Evolutionary conservation across 2,329 filamentous ascomycete species (phyloP).

Genomic region (Penicillium sp.): DNA sequence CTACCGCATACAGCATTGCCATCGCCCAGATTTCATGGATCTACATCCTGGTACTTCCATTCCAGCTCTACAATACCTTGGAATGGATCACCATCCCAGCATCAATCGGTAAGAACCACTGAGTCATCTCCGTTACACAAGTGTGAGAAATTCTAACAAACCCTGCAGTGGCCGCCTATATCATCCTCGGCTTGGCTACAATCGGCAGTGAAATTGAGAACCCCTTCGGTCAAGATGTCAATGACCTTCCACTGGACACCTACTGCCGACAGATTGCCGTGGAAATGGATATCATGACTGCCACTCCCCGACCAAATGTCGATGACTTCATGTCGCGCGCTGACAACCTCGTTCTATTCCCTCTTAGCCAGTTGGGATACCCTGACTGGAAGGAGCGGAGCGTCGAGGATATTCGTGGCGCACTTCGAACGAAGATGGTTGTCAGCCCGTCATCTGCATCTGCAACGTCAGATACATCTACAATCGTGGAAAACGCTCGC

Average conservation of each 20-base stretch:
- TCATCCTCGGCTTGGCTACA: constrained; percentile 73
- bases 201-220: constrained; percentile 84
- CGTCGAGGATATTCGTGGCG: constrained; percentile 48
- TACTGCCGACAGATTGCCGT: constrained; percentile 73
- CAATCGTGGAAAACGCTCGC: constrained; percentile 18
- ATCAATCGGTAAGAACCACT: constrained; percentile 53
- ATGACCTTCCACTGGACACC: constrained; percentile 73
- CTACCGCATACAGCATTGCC: constrained; percentile 78
- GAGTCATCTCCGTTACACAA: not conserved
- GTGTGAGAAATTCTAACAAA: constrained; percentile 1
- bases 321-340: constrained; percentile 49
- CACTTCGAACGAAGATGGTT: constrained; percentile 41
- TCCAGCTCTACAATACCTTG: constrained; percentile 68
- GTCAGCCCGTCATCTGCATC: constrained; percentile 14
- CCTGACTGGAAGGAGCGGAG: constrained; percentile 51
- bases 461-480: constrained; percentile 24
- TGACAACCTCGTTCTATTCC: constrained; percentile 41
- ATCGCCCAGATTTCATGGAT: constrained; percentile 86
- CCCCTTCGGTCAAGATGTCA: constrained; percentile 80
- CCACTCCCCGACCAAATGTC: constrained; percentile 53
- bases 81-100: constrained; percentile 76
- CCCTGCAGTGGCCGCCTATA: constrained; percentile 63
- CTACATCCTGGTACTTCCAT: constrained; percentile 77
- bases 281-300: constrained; percentile 73
- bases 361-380: constrained; percentile 48